Evolutionary conservation across 768 basidiomycete species (phyloP), one percentile per base, ranked within the genome.

Genomic region (Suillus clintonianus): DNA sequence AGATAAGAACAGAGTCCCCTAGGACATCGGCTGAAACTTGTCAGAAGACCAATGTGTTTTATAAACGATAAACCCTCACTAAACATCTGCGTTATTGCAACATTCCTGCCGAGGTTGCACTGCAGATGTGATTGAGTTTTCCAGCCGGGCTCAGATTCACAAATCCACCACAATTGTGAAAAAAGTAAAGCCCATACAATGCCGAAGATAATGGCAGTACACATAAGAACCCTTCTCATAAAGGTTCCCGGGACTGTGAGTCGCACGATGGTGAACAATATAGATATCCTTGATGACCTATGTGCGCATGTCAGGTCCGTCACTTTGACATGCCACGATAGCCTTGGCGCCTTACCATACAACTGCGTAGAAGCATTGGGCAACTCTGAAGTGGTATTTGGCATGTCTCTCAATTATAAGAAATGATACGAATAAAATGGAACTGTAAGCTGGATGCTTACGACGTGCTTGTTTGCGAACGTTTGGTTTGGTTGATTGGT

Each of bases 1-100:
- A 55, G 36, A 86, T 76, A 53, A 87, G 79, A 27, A 83, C 70
- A 19, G 74, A 27, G 65, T 86, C 85, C 0, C 84, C 78, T 22
- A 84, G 5, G 11, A 80, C 69, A 63, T 86, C 85, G 59, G 85
- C 85, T 86, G 61, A 48, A 68, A 60, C 9, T 43, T 60, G 19
- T 48, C 47, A 48, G 22, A 24, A 48, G 7, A 48, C 14, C 2
- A 2, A 11, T 15, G 10, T 22, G 22, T 5, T 47, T 1, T 8
- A n/a, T 47, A 3, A 47, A 22, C 45, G 6, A 2, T 9, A 0
- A 27, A 48, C 2, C 7, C 48, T 51, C 50, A 51, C 50, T 51
- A 5, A 51, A 30, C 2, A 51, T 30, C 27, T 51, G 50, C 9
- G 50, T 9, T 30, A 51, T 51, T 9, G 50, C 50, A 51, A 51